These are phyloP conservation scores for Posidonia australis DNA, from an alignment of 106 monocot genomes.

Conservation along the genomic window DNA sequence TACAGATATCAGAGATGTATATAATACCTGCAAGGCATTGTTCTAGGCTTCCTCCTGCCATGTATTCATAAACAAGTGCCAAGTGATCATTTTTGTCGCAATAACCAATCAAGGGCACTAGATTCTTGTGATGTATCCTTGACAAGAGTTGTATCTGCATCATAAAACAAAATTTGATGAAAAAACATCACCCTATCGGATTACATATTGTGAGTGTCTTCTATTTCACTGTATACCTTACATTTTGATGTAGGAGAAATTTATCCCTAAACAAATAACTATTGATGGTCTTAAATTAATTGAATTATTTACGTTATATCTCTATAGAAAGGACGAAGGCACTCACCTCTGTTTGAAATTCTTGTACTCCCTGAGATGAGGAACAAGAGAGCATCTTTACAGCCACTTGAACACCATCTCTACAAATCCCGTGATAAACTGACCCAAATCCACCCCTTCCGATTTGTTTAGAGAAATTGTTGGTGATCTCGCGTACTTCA, in stretches of 20 bases:
- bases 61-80: conserved; percentile 7
- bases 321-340: no score
- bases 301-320: no score
- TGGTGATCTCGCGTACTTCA: not conserved
- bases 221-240: no score
- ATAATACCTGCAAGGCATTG: not conserved
- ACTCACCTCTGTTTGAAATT: conserved; percentile 5
- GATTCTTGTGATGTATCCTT: conserved; percentile 3
- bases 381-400: conserved; percentile 3
- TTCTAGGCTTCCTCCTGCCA: conserved; percentile 6
- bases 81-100: not conserved
- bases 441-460: conserved; percentile 5
- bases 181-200: not conserved
- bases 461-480: not conserved
- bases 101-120: conserved; percentile 1
- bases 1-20: not conserved
- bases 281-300: no score
- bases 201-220: no score
- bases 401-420: conserved; percentile 4
- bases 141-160: not conserved
- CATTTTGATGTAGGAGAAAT: no score
- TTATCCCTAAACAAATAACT: no score
- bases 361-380: conserved; percentile 1
- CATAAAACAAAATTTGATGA: not conserved
- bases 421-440: not conserved